Percentiles rank a stretch among this genome's conserved stretches.
Conservation (phyloP, 768 basidiomycete species). For the Cystofilobasidium bisporidii region DNA sequence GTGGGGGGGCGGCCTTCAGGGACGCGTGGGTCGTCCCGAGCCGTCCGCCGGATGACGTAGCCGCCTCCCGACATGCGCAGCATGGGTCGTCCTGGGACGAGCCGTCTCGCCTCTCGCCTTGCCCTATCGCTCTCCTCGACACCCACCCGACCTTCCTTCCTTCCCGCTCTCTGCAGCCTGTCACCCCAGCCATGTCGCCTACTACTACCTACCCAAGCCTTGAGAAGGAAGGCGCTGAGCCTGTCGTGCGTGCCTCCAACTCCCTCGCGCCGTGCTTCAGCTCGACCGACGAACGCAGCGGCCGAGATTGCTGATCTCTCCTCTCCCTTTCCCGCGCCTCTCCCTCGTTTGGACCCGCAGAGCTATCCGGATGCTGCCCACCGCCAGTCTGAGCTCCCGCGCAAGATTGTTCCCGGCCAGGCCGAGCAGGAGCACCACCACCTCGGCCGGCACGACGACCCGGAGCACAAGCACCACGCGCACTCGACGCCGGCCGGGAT, state of each 20-base stretch:
- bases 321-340: background rate
- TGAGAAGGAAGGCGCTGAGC: background rate
- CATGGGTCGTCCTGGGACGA: too few species aligned
- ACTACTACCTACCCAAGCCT: background rate
- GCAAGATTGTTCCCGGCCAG: conserved; percentile 1
- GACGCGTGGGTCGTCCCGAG: too few species aligned
- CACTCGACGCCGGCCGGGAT: background rate
- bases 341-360: background rate
- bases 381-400: conserved; percentile 3
- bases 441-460: background rate
- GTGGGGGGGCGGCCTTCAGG: too few species aligned
- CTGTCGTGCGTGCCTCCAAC: background rate
- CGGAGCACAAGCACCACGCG: background rate
- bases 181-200: background rate
- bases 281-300: background rate
- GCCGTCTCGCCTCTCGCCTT: too few species aligned
- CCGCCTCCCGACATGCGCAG: too few species aligned
- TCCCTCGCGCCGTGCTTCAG: too few species aligned
- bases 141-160: too few species aligned
- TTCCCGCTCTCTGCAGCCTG: too few species aligned
- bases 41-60: too few species aligned
- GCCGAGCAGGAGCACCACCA: background rate
- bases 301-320: background rate
- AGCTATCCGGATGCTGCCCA: conserved; percentile 1
- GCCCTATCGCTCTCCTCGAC: too few species aligned